Evolutionary conservation across 257 asterid genomes (phyloP).

Genomic region (Primulina eburnea): DNA sequence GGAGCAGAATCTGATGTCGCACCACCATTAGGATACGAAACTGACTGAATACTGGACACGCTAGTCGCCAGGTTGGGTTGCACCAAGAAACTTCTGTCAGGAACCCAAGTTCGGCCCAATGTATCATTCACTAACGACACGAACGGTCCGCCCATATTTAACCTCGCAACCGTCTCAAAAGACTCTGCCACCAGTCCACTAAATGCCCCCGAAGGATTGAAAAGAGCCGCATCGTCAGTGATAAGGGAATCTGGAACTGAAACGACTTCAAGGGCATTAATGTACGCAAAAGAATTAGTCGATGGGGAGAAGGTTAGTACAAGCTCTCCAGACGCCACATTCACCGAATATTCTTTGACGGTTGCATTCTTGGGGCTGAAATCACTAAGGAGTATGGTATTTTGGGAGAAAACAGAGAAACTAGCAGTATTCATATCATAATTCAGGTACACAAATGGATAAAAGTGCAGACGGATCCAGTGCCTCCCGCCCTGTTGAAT

Average conservation of each 20-base stretch:
- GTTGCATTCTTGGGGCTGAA: slow-evolving; percentile 43
- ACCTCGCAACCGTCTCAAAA: slow-evolving; percentile 61
- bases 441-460: slow-evolving; percentile 39
- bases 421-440: slow-evolving; percentile 49
- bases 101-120: slow-evolving; percentile 62
- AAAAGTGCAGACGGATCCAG: slow-evolving; percentile 64
- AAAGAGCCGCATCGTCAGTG: slow-evolving; percentile 47
- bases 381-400: slow-evolving; percentile 41
- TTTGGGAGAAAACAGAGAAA: slow-evolving; percentile 56
- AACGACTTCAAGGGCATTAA: slow-evolving; percentile 72
- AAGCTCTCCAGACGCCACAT: slow-evolving; percentile 41
- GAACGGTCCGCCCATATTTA: slow-evolving; percentile 77
- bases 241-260: slow-evolving; percentile 58
- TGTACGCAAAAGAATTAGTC: slow-evolving; percentile 48
- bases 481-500: slow-evolving; percentile 50
- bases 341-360: slow-evolving; percentile 55
- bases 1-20: slow-evolving; percentile 62
- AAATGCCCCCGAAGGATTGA: slow-evolving; percentile 42
- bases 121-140: slow-evolving; percentile 57
- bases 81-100: slow-evolving; percentile 42
- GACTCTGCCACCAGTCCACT: slow-evolving; percentile 46
- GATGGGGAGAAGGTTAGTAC: slow-evolving; percentile 49
- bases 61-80: slow-evolving; percentile 29
- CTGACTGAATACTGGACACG: slow-evolving; percentile 37
- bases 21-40: slow-evolving; percentile 52